These are phyloP conservation scores for Paragyromitra xinjiangensis DNA, from an alignment of 495 filamentous ascomycete genomes.

Conservation along the genomic window DNA sequence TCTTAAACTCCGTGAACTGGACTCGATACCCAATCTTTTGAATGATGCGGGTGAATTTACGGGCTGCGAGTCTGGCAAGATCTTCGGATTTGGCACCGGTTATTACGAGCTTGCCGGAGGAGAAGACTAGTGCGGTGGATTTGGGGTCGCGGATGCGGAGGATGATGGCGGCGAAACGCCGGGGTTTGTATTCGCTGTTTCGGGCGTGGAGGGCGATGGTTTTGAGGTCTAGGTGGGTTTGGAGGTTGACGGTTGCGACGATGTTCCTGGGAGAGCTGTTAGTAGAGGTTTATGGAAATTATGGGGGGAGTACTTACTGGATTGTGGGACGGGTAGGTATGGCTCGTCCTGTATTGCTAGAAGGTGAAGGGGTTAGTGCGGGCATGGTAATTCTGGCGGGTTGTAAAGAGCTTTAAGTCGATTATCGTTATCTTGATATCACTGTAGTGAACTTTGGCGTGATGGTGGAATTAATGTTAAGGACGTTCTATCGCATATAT, in stretches of 20 bases:
- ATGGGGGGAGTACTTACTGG: neutral
- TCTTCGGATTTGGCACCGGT: constrained; percentile 98
- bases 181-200: constrained; percentile 96
- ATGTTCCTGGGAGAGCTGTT: constrained; percentile 68
- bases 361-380: neutral
- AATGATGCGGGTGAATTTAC: constrained; percentile 98
- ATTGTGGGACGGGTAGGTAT: neutral
- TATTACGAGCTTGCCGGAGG: constrained; percentile 97
- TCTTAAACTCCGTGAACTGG: constrained; percentile 99
- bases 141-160: constrained; percentile 99
- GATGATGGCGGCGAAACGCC: constrained; percentile 98
- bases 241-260: constrained; percentile 95
- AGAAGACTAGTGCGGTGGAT: constrained; percentile 95
- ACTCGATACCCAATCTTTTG: constrained; percentile 99
- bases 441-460: neutral
- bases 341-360: neutral
- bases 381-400: neutral
- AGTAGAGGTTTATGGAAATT: neutral
- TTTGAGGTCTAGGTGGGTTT: constrained; percentile 95
- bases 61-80: constrained; percentile 90
- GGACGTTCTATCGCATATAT: neutral
- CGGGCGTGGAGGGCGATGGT: constrained; percentile 96
- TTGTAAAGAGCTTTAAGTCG: neutral
- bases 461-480: neutral
- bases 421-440: neutral